Base-by-base conservation (phyloP, 2,329 filamentous ascomycete genomes). In the Aspergillus versicolor region DNA sequence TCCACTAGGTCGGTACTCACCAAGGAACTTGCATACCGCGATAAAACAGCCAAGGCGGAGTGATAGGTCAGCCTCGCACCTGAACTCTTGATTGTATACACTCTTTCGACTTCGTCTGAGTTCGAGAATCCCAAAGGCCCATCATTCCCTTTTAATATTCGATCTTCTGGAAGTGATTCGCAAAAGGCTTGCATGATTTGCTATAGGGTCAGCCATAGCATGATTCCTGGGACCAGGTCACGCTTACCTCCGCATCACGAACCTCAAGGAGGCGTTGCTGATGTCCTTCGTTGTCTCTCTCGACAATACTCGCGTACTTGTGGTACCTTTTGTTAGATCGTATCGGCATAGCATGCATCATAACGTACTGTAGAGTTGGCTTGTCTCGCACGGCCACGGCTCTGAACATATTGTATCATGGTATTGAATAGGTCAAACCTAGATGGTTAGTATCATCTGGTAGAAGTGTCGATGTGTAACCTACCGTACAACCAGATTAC, bases 401-500 rank as follows among this genome's bases (percentile, higher is more conserved):
- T 97, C 72, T 99, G 94, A 19, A 97, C 87, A 69, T 97, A 97
- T 68, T 96, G 90, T 52, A 97, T 97, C 73, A 96, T 86, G 0
- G 93, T 97, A 11, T 83, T 81, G 73, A 92, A 96, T 2, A 96
- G 82, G 69, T 97, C 91, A 67, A 97, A 99, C 2, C 92, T 77
- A 45, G 11, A 41, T 3, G 17, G 24, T 69, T 30, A 68, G 61
- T 38, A 22, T 40, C 30, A 11, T 41, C 9, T 21, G 21, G 2
- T 2, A 37, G 2, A 4, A 22, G 12, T 46, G 12, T 4, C 8
- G 22, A 11, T 17, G 3, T 2, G 19, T 37, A 41, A 43, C 55
- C 48, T 65, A 75, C 73, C 79, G 79, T 24, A 88, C 74, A 11
- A 88, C 81, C n/a, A 88, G 70, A 61, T 88, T 88, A 73, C 85